Evolutionary conservation across 2,329 filamentous ascomycete genomes (phyloP), one percentile per base, ranked within the genome.

Genomic region (Davidsoniella australis): DNA sequence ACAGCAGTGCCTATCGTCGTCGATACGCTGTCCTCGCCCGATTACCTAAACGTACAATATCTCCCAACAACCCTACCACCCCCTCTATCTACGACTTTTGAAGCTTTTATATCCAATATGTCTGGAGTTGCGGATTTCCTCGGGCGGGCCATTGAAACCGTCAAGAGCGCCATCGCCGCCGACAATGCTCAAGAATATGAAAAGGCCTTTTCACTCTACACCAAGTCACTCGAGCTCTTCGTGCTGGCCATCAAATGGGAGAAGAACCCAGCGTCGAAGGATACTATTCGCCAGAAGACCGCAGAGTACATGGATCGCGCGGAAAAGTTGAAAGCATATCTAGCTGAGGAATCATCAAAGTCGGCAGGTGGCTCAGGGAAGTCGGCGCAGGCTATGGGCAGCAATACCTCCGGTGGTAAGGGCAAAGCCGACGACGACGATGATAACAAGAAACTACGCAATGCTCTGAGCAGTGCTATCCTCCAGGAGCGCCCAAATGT

Each of bases 231-330:
- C 58, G 89, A 98, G 68, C 78, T 96, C 52, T 98, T 96, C 72
- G 94, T 98, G 84, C 83, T 96, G 54, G 91, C 91, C 33, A 75
- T 98, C 53, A 98, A 98, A 72, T 98, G 89, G 89, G 91, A 98
- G 70, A 98, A 96, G 76, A 96, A 95, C 68, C 80, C 84, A 55
- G 89, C 88, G 59, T 88, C 86, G 55, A 96, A 96, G 71, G 87
- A 93, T 62, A 94, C 94, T 76, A 95, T 98, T 65, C 82, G 91
- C 58, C 79, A 84, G 58, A 96, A 96, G 71, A 87, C 88, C 17
- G 84, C 74, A 58, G 89, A 95, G 63, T 98, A 98, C 72, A 94
- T 98, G 82, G 89, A 95, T 67, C 85, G 91, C 55, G 91, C 91
- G 55, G 91, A 98, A 71, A 96, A 96, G 70, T 77, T 98, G 56